phyloP scores from a whole-genome alignment of 2,329 filamentous ascomycete genomes.

The Truncatella angustata region DNA sequence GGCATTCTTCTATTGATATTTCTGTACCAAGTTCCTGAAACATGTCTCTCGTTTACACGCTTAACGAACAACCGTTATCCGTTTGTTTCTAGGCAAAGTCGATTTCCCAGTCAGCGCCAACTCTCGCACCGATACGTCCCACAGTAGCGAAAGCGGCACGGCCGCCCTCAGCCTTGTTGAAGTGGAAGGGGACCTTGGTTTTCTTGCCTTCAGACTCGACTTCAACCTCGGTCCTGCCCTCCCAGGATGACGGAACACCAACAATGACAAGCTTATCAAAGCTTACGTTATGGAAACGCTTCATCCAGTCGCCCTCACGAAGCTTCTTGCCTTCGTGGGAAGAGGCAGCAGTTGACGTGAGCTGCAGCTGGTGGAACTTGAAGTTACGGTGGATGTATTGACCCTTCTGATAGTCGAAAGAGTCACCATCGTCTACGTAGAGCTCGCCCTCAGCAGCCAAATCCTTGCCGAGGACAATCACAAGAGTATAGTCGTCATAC shows the following conservation, averaged over 20 bases:
- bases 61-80: not conserved
- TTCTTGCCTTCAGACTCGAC: slow-evolving; percentile 52
- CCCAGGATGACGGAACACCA: slow-evolving; percentile 73
- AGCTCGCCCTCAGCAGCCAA: slow-evolving; percentile 75
- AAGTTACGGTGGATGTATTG: slow-evolving; percentile 88
- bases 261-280: slow-evolving; percentile 86
- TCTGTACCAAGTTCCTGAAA: not conserved
- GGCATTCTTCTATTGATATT: not conserved
- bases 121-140: slow-evolving; percentile 48
- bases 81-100: slow-evolving; percentile 28
- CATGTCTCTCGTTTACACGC: not conserved
- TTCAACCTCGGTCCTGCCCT: slow-evolving; percentile 57
- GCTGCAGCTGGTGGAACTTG: slow-evolving; percentile 55
- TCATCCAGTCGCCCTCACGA: slow-evolving; percentile 71
- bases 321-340: slow-evolving; percentile 51
- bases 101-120: slow-evolving; percentile 54
- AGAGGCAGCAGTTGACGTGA: slow-evolving; percentile 71
- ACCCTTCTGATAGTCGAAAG: slow-evolving; percentile 81
- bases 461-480: slow-evolving; percentile 67
- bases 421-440: slow-evolving; percentile 92
- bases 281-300: slow-evolving; percentile 72
- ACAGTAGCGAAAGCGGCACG: slow-evolving; percentile 52
- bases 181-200: slow-evolving; percentile 61
- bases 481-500: slow-evolving; percentile 91
- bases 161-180: slow-evolving; percentile 44